Evolutionary conservation across 768 basidiomycete species (phyloP).

Genomic region (Thelephora aurantiotincta): DNA sequence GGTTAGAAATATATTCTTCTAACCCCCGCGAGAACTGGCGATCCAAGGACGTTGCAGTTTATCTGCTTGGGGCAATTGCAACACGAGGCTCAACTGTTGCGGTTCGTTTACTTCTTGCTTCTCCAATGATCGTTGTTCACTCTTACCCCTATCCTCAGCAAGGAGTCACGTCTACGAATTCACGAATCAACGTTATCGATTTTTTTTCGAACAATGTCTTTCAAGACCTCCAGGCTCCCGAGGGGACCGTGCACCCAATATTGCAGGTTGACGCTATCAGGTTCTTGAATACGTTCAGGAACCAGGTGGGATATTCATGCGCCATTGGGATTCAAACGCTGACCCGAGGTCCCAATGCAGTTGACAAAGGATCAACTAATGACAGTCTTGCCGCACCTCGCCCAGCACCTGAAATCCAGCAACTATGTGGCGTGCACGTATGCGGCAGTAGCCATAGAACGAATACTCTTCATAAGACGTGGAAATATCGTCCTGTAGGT

Average conservation of each 20-base stretch:
- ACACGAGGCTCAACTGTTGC: conserved; percentile 77
- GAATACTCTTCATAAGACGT: conserved; percentile 83
- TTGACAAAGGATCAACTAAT: conserved; percentile 89
- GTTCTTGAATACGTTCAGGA: conserved; percentile 90
- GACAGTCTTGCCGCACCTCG: conserved; percentile 77
- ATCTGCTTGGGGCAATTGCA: conserved; percentile 86
- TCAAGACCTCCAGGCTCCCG: conserved; percentile 63
- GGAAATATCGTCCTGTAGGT: conserved; percentile 60
- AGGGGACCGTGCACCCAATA: conserved; percentile 68
- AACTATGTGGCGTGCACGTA: conserved; percentile 94
- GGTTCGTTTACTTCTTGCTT: conserved; percentile 26
- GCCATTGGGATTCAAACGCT: neutral
- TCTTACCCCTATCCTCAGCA: conserved; percentile 31
- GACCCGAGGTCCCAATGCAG: conserved; percentile 21
- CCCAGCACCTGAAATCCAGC: conserved; percentile 64
- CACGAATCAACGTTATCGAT: conserved; percentile 83
- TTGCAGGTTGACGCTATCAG: conserved; percentile 94
- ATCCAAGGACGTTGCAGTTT: conserved; percentile 87
- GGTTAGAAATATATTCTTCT: conserved; percentile 54
- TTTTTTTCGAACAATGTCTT: conserved; percentile 92
- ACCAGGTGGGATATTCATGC: conserved; percentile 44
- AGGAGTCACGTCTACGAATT: conserved; percentile 88
- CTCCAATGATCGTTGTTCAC: neutral
- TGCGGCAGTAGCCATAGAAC: conserved; percentile 95
- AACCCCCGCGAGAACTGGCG: conserved; percentile 64